These are phyloP conservation scores for Kurtzmaniella quercitrusa DNA, from an alignment of 1,139 yeast species.

Conservation along the genomic window DNA sequence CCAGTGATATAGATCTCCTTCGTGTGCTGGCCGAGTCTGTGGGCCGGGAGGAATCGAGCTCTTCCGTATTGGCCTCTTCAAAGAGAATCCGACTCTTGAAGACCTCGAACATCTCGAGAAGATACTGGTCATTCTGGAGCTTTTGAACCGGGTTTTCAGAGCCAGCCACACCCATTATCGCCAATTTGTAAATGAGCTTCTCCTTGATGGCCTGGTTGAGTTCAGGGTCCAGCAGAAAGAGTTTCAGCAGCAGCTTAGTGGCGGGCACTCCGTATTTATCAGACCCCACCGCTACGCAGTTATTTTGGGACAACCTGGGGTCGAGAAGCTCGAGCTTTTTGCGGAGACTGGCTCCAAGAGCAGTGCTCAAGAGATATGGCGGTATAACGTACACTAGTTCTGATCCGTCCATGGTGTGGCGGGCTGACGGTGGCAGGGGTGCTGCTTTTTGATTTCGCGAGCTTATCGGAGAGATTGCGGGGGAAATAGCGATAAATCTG, in stretches of 20 bases:
- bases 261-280: conserved; percentile 2
- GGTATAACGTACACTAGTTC: conserved; percentile 35
- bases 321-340: conserved; percentile 20
- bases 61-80: neutral
- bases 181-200: conserved; percentile 34
- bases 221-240: conserved; percentile 22
- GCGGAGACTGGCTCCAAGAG: conserved; percentile 32
- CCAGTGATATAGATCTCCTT: neutral
- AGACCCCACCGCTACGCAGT: conserved; percentile 5
- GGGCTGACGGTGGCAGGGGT: neutral
- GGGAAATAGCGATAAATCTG: neutral
- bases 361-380: conserved; percentile 39
- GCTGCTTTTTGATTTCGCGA: neutral
- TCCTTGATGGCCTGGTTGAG: conserved; percentile 31
- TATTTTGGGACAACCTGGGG: conserved; percentile 4
- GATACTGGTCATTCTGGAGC: conserved; percentile 22
- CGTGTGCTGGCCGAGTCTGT: neutral
- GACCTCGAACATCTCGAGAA: conserved; percentile 28
- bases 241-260: neutral
- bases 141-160: conserved; percentile 25
- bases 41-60: neutral
- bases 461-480: neutral
- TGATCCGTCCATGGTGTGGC: conserved; percentile 6
- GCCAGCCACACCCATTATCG: conserved; percentile 37
- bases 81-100: conserved; percentile 26